Evolutionary conservation across 2,329 filamentous ascomycete species (phyloP), one percentile per base, ranked within the genome.

Genomic region (Neofusicoccum kwambonambiense): DNA sequence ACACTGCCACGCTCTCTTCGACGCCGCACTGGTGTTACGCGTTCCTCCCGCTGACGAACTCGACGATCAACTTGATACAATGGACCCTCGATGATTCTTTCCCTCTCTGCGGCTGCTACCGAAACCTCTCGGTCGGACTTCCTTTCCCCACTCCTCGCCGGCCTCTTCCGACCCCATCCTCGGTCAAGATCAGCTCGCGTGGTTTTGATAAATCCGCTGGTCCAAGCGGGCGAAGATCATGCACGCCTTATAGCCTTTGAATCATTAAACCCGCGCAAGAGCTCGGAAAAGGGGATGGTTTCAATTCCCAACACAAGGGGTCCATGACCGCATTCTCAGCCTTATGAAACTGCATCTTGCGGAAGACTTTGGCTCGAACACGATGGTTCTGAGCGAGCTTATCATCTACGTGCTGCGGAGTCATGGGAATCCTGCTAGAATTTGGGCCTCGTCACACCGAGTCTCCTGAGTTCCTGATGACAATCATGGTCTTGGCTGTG

Each of bases 141-240:
- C 47, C 22, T 34, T 19, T 50, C 47, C 47, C 47, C 47, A 19
- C 27, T 15, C 54, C 39, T 17, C 19, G 12, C 39, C 39, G 39
- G n/a, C n/a, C 6, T 44, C 22, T 9, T 22, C 3, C 11, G 7
- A 31, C 27, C 27, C 50, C 37, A 22, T 27, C 31, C 56, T 11
- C 11, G 42, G 56, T n/a, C 42, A 60, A 49, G 56, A 60, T 60
- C 56, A 45, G 12, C 56, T 37, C 31, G 54, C 54, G 22, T 45
- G 17, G 19, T 17, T 35, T 58, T 17, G 56, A 47, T 47, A 47
- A 37, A n/a, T 60, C n/a, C 11, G 56, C 56, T 60, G 56, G 56
- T 27, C 56, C 56, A 60, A 13, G 56, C 56, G 42, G 56, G 11
- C 17, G 56, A 60, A 60, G 56, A 60, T 60, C 56, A 60, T 47